phyloP scores from a whole-genome alignment of 345 rosid species.

The Cochlearia excelsa region DNA sequence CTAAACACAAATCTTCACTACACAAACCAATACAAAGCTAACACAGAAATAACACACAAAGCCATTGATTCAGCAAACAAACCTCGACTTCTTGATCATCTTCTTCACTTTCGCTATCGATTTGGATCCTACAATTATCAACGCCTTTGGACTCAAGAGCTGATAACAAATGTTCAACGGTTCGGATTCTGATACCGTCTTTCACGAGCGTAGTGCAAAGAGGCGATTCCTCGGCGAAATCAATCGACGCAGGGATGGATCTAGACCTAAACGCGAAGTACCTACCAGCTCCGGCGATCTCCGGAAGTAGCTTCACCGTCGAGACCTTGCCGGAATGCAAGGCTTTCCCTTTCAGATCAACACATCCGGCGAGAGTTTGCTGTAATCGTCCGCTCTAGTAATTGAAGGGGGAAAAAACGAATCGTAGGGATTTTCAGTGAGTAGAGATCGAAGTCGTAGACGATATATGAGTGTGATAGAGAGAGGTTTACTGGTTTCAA shows the following conservation, averaged over 20 bases:
- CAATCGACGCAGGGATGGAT: slow-evolving; percentile 63
- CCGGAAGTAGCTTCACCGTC: slow-evolving; percentile 60
- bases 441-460: background rate
- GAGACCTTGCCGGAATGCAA: slow-evolving; percentile 76
- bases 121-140: slow-evolving; percentile 73
- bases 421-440: background rate
- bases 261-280: slow-evolving; percentile 50
- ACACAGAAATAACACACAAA: background rate
- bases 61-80: slow-evolving; percentile 2
- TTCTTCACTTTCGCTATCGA: slow-evolving; percentile 33
- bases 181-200: slow-evolving; percentile 53
- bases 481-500: slow-evolving; percentile 24
- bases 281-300: slow-evolving; percentile 67
- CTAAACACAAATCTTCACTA: no score
- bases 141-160: slow-evolving; percentile 76
- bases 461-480: background rate
- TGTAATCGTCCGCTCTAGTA: slow-evolving; percentile 69
- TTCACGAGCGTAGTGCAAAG: slow-evolving; percentile 69
- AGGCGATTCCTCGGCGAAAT: slow-evolving; percentile 51
- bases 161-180: slow-evolving; percentile 86
- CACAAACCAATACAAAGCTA: background rate
- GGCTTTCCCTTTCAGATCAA: slow-evolving; percentile 49
- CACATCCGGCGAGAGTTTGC: slow-evolving; percentile 58
- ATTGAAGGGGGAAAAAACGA: background rate
- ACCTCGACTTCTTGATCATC: slow-evolving; percentile 57